These are phyloP conservation scores for Emergomyces orientalis DNA, from an alignment of 2,329 filamentous ascomycete species.

Conservation along the genomic window DNA sequence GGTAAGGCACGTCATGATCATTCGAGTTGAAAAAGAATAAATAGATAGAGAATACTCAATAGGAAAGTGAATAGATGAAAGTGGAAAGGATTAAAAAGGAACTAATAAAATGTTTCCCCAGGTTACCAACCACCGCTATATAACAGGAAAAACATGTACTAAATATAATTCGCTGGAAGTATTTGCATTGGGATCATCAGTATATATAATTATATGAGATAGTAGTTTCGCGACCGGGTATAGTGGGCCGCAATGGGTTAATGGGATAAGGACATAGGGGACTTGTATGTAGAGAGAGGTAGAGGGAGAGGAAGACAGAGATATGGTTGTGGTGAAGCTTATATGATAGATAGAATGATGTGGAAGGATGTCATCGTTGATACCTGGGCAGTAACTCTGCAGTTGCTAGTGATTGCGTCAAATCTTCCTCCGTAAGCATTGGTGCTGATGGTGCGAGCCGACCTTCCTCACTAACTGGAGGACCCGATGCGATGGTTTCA, in stretches of 20 bases:
- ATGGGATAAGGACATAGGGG: background rate
- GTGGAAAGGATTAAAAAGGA: background rate
- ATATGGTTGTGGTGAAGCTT: no score
- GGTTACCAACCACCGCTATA: background rate
- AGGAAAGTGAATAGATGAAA: background rate
- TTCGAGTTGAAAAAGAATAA: background rate
- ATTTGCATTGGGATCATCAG: background rate
- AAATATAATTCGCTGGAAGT: background rate
- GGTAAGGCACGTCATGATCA: background rate
- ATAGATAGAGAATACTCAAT: background rate
- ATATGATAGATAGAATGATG: background rate
- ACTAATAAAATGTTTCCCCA: background rate
- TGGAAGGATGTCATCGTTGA: constrained; percentile 26
- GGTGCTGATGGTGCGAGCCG: constrained; percentile 33
- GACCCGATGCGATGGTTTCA: constrained; percentile 9
- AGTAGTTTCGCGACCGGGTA: background rate
- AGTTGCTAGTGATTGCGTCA: constrained; percentile 29
- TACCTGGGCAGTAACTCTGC: constrained; percentile 38
- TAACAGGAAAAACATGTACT: background rate
- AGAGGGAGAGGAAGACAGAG: background rate
- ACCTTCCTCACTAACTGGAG: background rate
- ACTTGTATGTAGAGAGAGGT: background rate
- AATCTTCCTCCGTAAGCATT: constrained; percentile 47
- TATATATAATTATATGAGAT: background rate
- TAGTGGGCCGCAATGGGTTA: background rate